A percentile compares a stretch with the other conserved stretches of the same genome.
Evolutionary conservation across 1,284 basidiomycete genomes (phyloP).

Genomic region (Jaminaea rosea): DNA sequence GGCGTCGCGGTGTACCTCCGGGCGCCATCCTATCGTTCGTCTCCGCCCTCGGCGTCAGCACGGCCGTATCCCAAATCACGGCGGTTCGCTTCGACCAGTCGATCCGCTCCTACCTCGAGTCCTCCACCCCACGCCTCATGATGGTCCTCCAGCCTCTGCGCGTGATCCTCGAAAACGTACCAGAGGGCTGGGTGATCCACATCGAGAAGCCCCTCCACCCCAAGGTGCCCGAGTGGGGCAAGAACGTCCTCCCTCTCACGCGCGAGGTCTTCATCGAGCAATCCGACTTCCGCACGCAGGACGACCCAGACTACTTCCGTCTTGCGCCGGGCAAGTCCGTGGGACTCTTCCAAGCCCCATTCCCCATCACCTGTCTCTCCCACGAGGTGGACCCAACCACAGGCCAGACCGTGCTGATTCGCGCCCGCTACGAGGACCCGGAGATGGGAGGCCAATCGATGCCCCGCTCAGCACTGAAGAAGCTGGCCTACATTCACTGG

Average conservation of each 20-base stretch:
- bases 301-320: constrained; percentile 93
- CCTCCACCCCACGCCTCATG: constrained; percentile 74
- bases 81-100: constrained; percentile 80
- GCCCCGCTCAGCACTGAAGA: constrained; percentile 62
- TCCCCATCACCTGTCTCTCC: constrained; percentile 85
- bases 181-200: constrained; percentile 72
- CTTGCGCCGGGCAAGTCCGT: constrained; percentile 95
- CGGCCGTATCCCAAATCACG: constrained; percentile 69
- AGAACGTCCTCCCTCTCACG: constrained; percentile 74
- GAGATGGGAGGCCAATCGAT: constrained; percentile 49
- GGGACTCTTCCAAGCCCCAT: constrained; percentile 88
- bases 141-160: constrained; percentile 88
- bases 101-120: constrained; percentile 81
- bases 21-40: constrained; percentile 91
- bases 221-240: constrained; percentile 80
- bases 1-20: constrained; percentile 87
- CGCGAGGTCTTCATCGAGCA: constrained; percentile 83
- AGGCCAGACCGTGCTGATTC: constrained; percentile 64
- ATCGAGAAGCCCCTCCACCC: constrained; percentile 90
- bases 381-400: constrained; percentile 57
- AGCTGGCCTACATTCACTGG: constrained; percentile 84
- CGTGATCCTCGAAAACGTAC: constrained; percentile 72
- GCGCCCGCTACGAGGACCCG: constrained; percentile 61
- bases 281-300: constrained; percentile 85
- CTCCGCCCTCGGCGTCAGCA: constrained; percentile 83